phyloP scores from a whole-genome alignment of 1,284 basidiomycete genomes.

The Anthracocystis walkeri region DNA sequence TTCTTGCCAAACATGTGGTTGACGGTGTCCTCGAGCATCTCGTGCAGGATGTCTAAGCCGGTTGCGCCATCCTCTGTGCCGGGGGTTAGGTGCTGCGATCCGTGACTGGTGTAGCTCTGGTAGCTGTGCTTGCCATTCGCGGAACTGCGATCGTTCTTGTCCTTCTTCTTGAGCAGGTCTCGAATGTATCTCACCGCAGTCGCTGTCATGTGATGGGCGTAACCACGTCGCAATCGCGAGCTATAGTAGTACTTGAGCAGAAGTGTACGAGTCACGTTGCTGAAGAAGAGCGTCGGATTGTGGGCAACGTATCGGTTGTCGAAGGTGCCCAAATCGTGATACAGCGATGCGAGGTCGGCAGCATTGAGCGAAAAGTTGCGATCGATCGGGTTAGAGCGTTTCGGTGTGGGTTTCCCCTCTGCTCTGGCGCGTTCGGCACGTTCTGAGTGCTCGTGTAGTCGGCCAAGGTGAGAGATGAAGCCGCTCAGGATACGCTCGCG shows the following conservation, averaged over 20 bases:
- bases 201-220: conserved; percentile 88
- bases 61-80: conserved; percentile 4
- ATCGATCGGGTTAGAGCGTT: conserved; percentile 22
- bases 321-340: conserved; percentile 82
- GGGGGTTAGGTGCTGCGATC: conserved; percentile 15
- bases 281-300: conserved; percentile 84
- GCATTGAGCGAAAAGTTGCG: conserved; percentile 25
- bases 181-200: conserved; percentile 70
- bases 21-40: conserved; percentile 64
- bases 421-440: conserved; percentile 39
- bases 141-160: conserved; percentile 17
- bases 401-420: conserved; percentile 22
- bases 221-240: conserved; percentile 78
- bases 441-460: conserved; percentile 32
- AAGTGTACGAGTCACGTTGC: conserved; percentile 82
- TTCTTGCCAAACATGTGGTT: conserved; percentile 47
- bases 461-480: conserved; percentile 75
- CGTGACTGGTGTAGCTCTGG: not conserved
- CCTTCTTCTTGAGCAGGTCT: conserved; percentile 53
- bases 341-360: conserved; percentile 70
- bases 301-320: conserved; percentile 92
- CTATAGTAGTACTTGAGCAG: conserved; percentile 91
- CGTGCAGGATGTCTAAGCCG: conserved; percentile 60
- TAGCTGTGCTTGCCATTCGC: not conserved
- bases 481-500: conserved; percentile 73